Base-by-base conservation (phyloP, 208 protist species). In the Leishmania gerbilli region DNA sequence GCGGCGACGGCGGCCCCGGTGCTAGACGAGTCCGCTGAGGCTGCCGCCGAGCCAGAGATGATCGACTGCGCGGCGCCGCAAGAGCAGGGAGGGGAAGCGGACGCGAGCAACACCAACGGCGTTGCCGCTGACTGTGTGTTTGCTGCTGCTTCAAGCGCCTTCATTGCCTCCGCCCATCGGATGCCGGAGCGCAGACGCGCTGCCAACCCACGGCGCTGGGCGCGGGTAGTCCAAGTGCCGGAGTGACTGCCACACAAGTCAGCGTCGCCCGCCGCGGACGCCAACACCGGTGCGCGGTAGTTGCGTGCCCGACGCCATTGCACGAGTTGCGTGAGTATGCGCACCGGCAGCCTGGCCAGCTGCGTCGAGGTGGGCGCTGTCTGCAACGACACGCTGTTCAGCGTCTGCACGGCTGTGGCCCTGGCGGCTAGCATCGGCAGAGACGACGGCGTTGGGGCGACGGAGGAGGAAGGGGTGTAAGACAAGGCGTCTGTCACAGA, bases 281-380 rank as follows among this genome's bases (percentile, higher is more conserved):
- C 11, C 53, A 21, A 56, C 42, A 72, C 65, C 0, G 68, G 56
- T 13, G 77, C 40, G 58, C 82, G 81, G 82, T 11, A 53, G 31
- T 31, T 62, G 37, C 58, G 77, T 17, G 69, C 1, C 40, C 8
- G 77, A 3, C 71, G 82, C 77, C 82, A 85, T 8, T 78, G 71
- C 5, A 75, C 60, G 2, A 81, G 58, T 42, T 85, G 82, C 45
- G 77, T 81, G 45, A 80, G 42, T 6, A 80, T 1, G 31, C 68
- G 37, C 31, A 68, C 60, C 8, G 81, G 81, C 49, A 74, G 55
- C 69, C 37, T 49, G 7, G 76, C 64, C 17, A 80, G 76, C 76
- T 76, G 76, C 47, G 58, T 80, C 13, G 75, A 67, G 19, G 67
- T 17, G 15, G 55, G 74, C 7, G 51, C 24, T 0, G n/a, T n/a